Evolutionary conservation across 2,329 filamentous ascomycete species (phyloP), one percentile per base, ranked within the genome.

Genomic region (Sporothrix sp.): DNA sequence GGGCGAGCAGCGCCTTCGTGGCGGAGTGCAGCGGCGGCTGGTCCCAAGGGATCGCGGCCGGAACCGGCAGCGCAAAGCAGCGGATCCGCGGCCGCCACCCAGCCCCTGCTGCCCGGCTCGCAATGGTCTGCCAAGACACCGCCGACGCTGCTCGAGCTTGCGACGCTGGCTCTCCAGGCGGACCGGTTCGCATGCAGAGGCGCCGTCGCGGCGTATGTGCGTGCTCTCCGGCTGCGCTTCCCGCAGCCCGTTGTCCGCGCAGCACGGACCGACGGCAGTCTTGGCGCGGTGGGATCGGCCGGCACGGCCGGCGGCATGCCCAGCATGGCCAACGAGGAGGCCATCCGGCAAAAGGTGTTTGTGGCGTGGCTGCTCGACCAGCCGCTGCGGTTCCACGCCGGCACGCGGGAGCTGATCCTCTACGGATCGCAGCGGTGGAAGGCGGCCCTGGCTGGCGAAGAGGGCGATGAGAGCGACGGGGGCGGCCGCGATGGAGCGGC

Each of bases 141-240:
- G 2, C 69, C 74, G 18, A 75, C 74, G 14, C 73, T 86, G 56
- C 66, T 76, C 7, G 84, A 84, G 56, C 70, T 85, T 10, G 77
- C 81, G 13, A 84, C 82, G 2, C 68, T 89, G 36, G 79, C 82
- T 36, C 74, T 87, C 47, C 74, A 87, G 51, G 83, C 84, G 9
- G 85, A 89, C 63, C 78, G 83, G 39, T 89, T 87, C 64, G 82
- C 84, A 65, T 84, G 82, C 53, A 66, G 79, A 2, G 63, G 70
- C 3, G 62, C 70, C 10, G 71, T 87, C 2, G 70, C 75, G 8
- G 69, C 68, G 42, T 78, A 79, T 55, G 63, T 84, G 16, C 71
- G 70, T 13, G 62, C 69, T 10, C 60, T 72, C 43, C 77, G 71
- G 59, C 74, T 76, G 61, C 78, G 74, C 59, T 81, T 77, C 71